Conservation (phyloP, 148 eudicot genomes). For the Camellia granthamiana region DNA sequence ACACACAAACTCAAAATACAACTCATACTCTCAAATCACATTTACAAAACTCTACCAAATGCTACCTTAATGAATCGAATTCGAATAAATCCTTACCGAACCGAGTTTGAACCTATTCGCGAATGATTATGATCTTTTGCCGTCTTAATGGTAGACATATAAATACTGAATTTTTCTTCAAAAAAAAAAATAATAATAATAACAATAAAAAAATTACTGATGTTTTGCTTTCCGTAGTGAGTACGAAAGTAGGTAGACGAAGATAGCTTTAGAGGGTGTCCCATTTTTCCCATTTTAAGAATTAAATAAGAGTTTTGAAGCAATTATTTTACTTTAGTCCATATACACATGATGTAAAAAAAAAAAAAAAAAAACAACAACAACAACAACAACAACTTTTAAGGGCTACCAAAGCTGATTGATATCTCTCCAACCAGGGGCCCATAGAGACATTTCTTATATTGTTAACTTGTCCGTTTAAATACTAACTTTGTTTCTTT, state of each 20-base stretch:
- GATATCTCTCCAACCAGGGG: neutral
- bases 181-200: too few relatives aligned
- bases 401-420: neutral
- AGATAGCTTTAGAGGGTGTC: neutral
- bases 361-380: neutral
- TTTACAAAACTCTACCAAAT: too few relatives aligned
- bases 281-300: neutral
- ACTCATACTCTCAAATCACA: too few relatives aligned
- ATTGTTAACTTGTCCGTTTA: slow-evolving; percentile 3
- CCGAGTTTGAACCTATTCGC: too few relatives aligned
- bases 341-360: neutral
- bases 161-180: too few relatives aligned
- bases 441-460: neutral
- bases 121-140: too few relatives aligned
- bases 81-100: too few relatives aligned
- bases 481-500: slow-evolving; percentile 7
- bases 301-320: neutral
- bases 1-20: too few relatives aligned
- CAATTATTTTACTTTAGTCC: neutral
- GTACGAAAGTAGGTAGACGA: neutral
- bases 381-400: neutral
- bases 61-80: too few relatives aligned
- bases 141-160: too few relatives aligned
- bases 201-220: too few relatives aligned
- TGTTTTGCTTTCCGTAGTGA: neutral